These are phyloP conservation scores for Thalassiosira tumida DNA, from an alignment of 352 stramenopile species.

Conservation along the genomic window DNA sequence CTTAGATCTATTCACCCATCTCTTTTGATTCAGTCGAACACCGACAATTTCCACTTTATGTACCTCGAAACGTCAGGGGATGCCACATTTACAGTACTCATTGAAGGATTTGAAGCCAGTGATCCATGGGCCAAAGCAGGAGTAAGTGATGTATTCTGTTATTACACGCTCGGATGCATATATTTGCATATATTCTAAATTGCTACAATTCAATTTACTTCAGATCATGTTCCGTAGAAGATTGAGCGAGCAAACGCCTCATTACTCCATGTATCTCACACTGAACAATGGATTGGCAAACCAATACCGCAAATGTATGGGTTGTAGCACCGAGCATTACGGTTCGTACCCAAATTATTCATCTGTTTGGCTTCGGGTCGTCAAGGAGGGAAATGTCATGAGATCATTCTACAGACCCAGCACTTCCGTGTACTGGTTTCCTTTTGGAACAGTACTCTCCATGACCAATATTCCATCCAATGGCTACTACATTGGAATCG, in stretches of 20 bases:
- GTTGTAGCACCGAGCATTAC: conserved; percentile 45
- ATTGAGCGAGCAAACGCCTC: conserved; percentile 22
- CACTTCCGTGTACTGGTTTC: conserved; percentile 47
- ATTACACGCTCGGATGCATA: background rate
- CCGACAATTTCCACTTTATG: conserved; percentile 80
- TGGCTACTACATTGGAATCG: conserved; percentile 78
- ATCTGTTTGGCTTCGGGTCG: conserved; percentile 71
- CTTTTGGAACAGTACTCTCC: conserved; percentile 63
- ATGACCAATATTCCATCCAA: conserved; percentile 68
- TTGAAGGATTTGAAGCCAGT: conserved; percentile 55
- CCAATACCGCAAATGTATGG: conserved; percentile 62
- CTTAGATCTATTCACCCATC: too few relatives aligned
- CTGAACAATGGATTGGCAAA: conserved; percentile 58
- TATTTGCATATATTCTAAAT: background rate
- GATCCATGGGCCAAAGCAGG: conserved; percentile 71
- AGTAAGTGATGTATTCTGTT: conserved; percentile 7
- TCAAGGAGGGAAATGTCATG: conserved; percentile 77
- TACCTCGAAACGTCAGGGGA: conserved; percentile 79
- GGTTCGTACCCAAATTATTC: conserved; percentile 32
- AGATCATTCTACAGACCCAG: conserved; percentile 68
- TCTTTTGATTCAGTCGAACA: background rate
- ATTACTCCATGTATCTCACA: conserved; percentile 72
- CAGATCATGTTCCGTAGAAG: conserved; percentile 66
- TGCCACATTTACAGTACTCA: conserved; percentile 65
- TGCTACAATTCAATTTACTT: background rate